These are phyloP conservation scores for Salvia splendens DNA, from an alignment of 257 asterid species.

Conservation along the genomic window DNA sequence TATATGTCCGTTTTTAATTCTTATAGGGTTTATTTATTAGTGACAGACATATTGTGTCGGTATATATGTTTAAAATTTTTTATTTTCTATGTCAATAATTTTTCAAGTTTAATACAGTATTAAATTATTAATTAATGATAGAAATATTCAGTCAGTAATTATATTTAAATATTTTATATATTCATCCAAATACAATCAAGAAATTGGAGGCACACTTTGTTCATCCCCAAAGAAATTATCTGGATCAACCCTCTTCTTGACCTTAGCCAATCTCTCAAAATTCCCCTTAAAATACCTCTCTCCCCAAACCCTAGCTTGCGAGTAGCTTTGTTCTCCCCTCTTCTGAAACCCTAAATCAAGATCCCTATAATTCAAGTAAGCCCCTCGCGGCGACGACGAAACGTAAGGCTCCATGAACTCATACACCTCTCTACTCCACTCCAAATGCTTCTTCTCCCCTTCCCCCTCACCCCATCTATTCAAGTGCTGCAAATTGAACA, in stretches of 20 bases:
- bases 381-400: constrained; percentile 51
- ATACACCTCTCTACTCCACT: constrained; percentile 45
- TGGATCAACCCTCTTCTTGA: constrained; percentile 20
- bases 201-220: constrained; percentile 10
- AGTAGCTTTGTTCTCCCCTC: constrained; percentile 27
- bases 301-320: constrained; percentile 52
- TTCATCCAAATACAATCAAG: not conserved
- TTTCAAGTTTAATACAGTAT: too few species aligned
- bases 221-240: constrained; percentile 6
- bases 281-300: constrained; percentile 26
- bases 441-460: constrained; percentile 34
- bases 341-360: constrained; percentile 55
- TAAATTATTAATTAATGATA: too few species aligned
- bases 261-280: not conserved
- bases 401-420: constrained; percentile 50
- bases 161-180: too few species aligned
- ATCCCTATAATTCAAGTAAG: constrained; percentile 60
- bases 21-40: too few species aligned
- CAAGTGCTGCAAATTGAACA: constrained; percentile 53
- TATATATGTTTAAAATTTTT: too few species aligned
- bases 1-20: too few species aligned
- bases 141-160: too few species aligned
- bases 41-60: too few species aligned
- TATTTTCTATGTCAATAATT: too few species aligned
- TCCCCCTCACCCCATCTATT: constrained; percentile 42